These are phyloP conservation scores for Debaryomyces prosopidis DNA, from an alignment of 805 yeast species.

Conservation along the genomic window DNA sequence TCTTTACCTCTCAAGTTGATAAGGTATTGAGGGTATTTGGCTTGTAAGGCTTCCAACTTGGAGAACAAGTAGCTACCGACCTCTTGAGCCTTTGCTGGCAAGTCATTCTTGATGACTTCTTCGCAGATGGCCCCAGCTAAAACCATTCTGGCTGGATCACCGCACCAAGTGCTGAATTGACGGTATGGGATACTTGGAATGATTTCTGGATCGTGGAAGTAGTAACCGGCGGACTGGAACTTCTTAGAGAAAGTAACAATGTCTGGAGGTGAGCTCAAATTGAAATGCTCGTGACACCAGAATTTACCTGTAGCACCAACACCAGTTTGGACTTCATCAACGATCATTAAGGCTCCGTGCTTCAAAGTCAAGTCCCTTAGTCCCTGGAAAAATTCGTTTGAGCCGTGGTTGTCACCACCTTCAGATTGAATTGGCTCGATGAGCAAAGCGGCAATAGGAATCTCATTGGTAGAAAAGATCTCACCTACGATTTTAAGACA, in stretches of 20 bases:
- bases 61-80: conserved; percentile 69
- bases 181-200: conserved; percentile 63
- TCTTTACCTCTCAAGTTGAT: conserved; percentile 70
- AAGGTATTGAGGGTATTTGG: conserved; percentile 53
- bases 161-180: conserved; percentile 80
- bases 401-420: conserved; percentile 77
- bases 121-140: conserved; percentile 72
- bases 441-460: conserved; percentile 66
- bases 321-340: conserved; percentile 76
- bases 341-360: conserved; percentile 58
- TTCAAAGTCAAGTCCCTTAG: conserved; percentile 60
- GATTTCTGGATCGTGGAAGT: conserved; percentile 57
- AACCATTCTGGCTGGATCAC: conserved; percentile 69
- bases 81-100: conserved; percentile 53
- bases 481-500: conserved; percentile 78
- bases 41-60: conserved; percentile 53
- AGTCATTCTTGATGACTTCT: conserved; percentile 62
- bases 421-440: conserved; percentile 69
- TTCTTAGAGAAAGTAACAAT: conserved; percentile 72
- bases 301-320: conserved; percentile 72
- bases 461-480: conserved; percentile 62
- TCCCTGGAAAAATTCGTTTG: conserved; percentile 60
- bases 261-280: conserved; percentile 62
- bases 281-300: conserved; percentile 75
- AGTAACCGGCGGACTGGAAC: conserved; percentile 74